phyloP scores from a whole-genome alignment of 805 yeast species.

The Saccharomycopsis malanga region DNA sequence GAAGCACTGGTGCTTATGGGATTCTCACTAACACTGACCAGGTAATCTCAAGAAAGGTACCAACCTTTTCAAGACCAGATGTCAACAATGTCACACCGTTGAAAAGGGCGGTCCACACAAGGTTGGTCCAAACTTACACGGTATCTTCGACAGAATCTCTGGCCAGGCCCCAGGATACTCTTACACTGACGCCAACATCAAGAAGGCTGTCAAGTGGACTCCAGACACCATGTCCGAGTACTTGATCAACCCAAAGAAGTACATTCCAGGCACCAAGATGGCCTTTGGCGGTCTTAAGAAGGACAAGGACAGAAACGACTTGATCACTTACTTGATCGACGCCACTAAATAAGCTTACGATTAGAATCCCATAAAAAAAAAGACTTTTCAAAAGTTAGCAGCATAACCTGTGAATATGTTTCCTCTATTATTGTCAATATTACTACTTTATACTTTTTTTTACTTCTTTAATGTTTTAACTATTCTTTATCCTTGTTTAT shows the following conservation, averaged over 20 bases:
- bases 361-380: no score
- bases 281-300: constrained; percentile 99
- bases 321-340: constrained; percentile 71
- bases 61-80: constrained; percentile 95
- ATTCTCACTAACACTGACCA: constrained; percentile 19
- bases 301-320: constrained; percentile 97
- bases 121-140: constrained; percentile 98
- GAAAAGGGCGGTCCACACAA: constrained; percentile 96
- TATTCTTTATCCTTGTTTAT: no score
- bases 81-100: constrained; percentile 97
- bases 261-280: constrained; percentile 99
- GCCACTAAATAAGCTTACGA: constrained; percentile 39
- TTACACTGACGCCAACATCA: constrained; percentile 97
- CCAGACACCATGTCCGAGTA: constrained; percentile 88
- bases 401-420: no score
- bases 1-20: not conserved
- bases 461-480: no score
- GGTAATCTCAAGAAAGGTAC: constrained; percentile 94
- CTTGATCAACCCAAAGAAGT: constrained; percentile 99
- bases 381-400: not conserved
- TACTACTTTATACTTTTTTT: no score
- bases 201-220: constrained; percentile 84
- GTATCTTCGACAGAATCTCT: constrained; percentile 85
- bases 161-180: constrained; percentile 92
- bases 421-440: not conserved